phyloP scores from a whole-genome alignment of 495 filamentous ascomycete species.

The Cenococcum geophilum region DNA sequence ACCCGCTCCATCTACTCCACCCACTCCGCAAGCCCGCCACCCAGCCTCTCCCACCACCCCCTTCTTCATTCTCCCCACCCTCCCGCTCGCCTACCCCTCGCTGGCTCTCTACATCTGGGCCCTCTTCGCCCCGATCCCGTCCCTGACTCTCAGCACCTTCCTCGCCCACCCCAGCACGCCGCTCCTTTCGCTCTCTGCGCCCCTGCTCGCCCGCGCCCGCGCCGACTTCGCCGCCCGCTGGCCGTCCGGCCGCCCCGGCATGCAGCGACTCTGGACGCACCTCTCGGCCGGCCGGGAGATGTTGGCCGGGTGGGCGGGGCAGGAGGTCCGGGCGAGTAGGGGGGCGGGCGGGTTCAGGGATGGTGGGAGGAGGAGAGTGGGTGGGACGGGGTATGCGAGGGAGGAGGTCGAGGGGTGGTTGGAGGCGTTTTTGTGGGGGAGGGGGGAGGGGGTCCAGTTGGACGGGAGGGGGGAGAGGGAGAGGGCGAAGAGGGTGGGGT shows the following conservation, averaged over 20 bases:
- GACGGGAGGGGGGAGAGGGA: not conserved
- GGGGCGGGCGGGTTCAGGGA: not conserved
- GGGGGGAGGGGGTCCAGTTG: not conserved
- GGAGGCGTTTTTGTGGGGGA: not conserved
- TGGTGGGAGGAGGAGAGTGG: not conserved
- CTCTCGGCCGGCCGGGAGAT: not conserved
- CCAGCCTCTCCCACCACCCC: no score
- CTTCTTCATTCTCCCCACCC: slow-evolving; percentile 14
- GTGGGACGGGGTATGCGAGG: not conserved
- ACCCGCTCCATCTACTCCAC: no score
- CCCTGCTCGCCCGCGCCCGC: not conserved
- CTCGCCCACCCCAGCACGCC: not conserved
- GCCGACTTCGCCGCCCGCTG: not conserved
- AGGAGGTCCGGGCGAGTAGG: not conserved
- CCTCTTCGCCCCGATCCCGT: slow-evolving; percentile 38
- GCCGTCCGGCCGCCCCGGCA: no score
- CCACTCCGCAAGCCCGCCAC: no score
- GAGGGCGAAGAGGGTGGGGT: not conserved
- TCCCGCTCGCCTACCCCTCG: slow-evolving; percentile 7
- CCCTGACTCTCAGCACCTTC: slow-evolving; percentile 19
- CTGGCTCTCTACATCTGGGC: slow-evolving; percentile 24
- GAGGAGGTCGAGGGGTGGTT: not conserved
- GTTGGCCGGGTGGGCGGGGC: not conserved
- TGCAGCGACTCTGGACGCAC: not conserved
- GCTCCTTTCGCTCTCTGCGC: not conserved